These are phyloP conservation scores for Russula sp. DNA, from an alignment of 768 basidiomycete genomes.

Conservation along the genomic window DNA sequence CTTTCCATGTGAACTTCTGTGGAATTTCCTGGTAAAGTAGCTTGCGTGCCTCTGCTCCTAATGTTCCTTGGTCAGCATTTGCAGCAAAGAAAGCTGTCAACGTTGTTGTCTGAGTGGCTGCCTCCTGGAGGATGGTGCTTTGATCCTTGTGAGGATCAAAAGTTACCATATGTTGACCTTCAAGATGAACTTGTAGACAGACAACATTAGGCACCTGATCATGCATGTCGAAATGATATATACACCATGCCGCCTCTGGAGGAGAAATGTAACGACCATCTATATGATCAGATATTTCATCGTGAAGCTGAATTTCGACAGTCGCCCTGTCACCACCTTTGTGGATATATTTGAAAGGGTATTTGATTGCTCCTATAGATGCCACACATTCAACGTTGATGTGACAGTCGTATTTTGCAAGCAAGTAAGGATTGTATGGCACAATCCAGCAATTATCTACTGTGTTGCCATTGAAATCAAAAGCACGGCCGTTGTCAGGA, in stretches of 20 bases:
- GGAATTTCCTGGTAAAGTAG: background rate
- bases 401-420: background rate
- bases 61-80: no score
- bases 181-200: background rate
- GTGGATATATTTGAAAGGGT: background rate
- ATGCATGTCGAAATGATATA: background rate
- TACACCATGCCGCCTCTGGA: background rate
- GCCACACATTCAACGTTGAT: background rate
- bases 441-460: background rate
- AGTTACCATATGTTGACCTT: background rate
- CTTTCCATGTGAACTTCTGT: background rate
- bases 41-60: background rate
- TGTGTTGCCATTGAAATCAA: background rate
- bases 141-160: background rate
- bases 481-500: background rate
- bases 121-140: rapidly evolving
- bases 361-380: background rate
- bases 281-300: background rate
- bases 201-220: background rate
- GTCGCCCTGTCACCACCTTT: background rate
- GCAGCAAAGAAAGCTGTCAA: background rate
- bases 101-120: background rate
- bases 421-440: background rate
- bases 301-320: no score
- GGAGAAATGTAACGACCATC: background rate